phyloP scores from a whole-genome alignment of 768 basidiomycete species.

The Russula olivacea region DNA sequence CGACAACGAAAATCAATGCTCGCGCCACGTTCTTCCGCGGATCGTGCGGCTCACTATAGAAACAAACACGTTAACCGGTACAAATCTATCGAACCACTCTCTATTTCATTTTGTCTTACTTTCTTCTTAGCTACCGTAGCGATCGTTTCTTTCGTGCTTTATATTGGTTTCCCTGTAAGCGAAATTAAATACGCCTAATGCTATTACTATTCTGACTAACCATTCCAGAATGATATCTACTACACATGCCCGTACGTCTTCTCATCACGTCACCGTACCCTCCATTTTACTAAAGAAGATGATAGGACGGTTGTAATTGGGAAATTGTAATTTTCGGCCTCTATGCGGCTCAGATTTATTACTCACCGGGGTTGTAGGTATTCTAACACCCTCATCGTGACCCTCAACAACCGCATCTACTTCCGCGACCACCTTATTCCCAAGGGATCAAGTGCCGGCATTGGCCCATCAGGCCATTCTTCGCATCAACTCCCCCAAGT shows the following conservation, averaged over 20 bases:
- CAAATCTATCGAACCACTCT: background rate
- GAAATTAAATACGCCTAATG: background rate
- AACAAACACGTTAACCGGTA: constrained; percentile 25
- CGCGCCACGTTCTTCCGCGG: constrained; percentile 21
- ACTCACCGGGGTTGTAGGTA: background rate
- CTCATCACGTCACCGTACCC: background rate
- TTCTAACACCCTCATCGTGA: constrained; percentile 8
- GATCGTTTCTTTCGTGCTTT: constrained; percentile 10
- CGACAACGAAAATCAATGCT: constrained; percentile 1
- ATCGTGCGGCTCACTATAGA: constrained; percentile 28
- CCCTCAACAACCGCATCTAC: constrained; percentile 7
- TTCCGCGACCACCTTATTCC: background rate
- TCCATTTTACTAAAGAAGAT: background rate
- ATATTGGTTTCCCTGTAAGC: constrained; percentile 6
- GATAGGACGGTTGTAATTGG: constrained; percentile 25
- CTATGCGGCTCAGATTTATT: background rate
- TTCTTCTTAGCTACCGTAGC: constrained; percentile 5
- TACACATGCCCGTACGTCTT: constrained; percentile 6
- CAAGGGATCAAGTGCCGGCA: background rate
- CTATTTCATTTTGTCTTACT: background rate
- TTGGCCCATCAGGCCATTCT: background rate
- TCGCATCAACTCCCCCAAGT: background rate
- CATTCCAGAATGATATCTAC: constrained; percentile 10
- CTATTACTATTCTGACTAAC: background rate
- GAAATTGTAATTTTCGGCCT: constrained; percentile 10